Evolutionary conservation across 352 stramenopile genomes (phyloP).

Genomic region (Phytopythium aichiense): DNA sequence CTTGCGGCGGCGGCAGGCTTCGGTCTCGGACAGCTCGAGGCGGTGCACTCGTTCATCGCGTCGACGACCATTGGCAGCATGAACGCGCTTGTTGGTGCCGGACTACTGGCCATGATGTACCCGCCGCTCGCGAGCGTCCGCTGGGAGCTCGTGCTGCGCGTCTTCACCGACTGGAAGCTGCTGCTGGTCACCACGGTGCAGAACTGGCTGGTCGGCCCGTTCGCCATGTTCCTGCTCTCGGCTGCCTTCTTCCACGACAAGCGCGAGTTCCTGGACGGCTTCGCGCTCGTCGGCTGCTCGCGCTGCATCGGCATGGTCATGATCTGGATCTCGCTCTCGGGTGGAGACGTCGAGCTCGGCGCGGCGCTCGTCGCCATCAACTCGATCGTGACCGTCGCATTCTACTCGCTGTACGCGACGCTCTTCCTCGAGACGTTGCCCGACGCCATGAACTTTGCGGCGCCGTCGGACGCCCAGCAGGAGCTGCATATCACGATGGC

Average conservation of each 20-base stretch:
- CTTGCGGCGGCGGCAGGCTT: slow-evolving; percentile 33
- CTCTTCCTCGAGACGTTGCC: slow-evolving; percentile 54
- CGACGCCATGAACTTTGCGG: slow-evolving; percentile 24
- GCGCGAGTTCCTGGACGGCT: slow-evolving; percentile 50
- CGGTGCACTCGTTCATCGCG: slow-evolving; percentile 37
- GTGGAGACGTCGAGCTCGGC: slow-evolving; percentile 61
- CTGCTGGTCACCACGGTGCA: slow-evolving; percentile 47
- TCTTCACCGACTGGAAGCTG: slow-evolving; percentile 42
- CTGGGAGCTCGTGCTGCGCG: slow-evolving; percentile 40
- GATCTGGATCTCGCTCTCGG: slow-evolving; percentile 69
- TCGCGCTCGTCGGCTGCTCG: slow-evolving; percentile 64
- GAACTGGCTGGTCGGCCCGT: slow-evolving; percentile 59
- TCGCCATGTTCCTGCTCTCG: slow-evolving; percentile 52
- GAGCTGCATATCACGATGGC: slow-evolving; percentile 36
- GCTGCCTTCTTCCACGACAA: slow-evolving; percentile 45
- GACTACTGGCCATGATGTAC: slow-evolving; percentile 63
- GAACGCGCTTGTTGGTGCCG: slow-evolving; percentile 50
- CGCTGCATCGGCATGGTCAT: slow-evolving; percentile 84
- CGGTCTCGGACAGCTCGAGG: slow-evolving; percentile 35
- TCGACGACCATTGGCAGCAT: slow-evolving; percentile 40
- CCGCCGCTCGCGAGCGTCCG: slow-evolving; percentile 48
- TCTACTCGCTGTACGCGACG: slow-evolving; percentile 60
- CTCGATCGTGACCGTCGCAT: slow-evolving; percentile 48
- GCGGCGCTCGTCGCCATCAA: slow-evolving; percentile 71
- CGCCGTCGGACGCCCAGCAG: slow-evolving; percentile 11